Evolutionary conservation across 2,329 filamentous ascomycete species (phyloP), one percentile per base, ranked within the genome.

Genomic region (Claviceps pazoutovae): DNA sequence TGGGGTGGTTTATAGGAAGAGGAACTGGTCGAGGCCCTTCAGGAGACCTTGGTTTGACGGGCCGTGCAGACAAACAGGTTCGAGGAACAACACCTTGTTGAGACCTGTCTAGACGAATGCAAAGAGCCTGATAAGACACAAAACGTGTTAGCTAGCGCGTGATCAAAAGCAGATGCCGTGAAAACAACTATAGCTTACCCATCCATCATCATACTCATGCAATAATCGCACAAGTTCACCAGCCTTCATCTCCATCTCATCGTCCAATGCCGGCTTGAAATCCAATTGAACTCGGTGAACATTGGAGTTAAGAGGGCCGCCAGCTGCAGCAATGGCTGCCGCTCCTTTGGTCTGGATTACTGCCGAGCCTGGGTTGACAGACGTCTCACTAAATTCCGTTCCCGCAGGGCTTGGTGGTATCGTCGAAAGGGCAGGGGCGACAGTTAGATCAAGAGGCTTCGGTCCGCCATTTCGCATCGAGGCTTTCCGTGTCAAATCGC

Each of bases 121-220:
- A 96, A 51, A 97, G 86, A 62, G 90, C 88, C 87, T 48, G 36
- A 14, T 41, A 11, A 16, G 23, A 11, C n/a, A 9, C 5, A 11
- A 16, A 21, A 9, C 16, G 8, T 8, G 16, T 53, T 43, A 50
- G 50, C 30, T 43, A 50, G 50, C 30, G 30, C 4, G 17, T 26
- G 6, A 17, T 47, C 5, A 21, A 17, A 50, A 54, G 65, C 63
- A 60, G 54, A 50, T 51, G 48, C 53, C 42, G 30, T 14, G 46
- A 21, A 9, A 8, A 26, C 21, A 7, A 30, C 5, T 8, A 5
- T 42, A 19, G 76, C 86, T 78, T 78, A 91, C 87, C 93, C 93
- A 98, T 61, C 93, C 93, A 69, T 98, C 93, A 64, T 98, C 93
- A 62, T 97, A 98, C 69, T 95, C 90, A 63, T 97, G 91, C 50